These are phyloP conservation scores for Grigorovia transvaalensis DNA, from an alignment of 805 yeast genomes.

Conservation along the genomic window DNA sequence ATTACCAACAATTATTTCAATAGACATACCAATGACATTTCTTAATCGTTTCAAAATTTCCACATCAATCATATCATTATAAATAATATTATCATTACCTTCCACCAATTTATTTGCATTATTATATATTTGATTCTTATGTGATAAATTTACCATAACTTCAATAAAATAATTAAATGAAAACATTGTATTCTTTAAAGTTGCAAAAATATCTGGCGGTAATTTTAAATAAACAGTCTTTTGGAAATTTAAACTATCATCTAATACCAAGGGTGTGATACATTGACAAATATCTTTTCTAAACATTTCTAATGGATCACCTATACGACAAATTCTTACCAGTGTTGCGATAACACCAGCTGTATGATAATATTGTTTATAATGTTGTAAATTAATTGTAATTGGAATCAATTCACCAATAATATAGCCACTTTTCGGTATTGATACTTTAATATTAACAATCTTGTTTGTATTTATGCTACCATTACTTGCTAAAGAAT, in stretches of 20 bases:
- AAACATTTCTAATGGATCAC: conserved; percentile 47
- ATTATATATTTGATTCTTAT: conserved; percentile 35
- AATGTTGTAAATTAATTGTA: conserved; percentile 54
- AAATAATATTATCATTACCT: conserved; percentile 9
- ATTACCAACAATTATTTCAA: conserved; percentile 71
- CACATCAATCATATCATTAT: conserved; percentile 53
- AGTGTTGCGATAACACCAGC: conserved; percentile 71
- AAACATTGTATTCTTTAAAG: conserved; percentile 46
- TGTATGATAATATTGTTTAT: conserved; percentile 56
- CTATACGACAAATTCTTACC: conserved; percentile 65
- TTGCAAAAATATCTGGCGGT: conserved; percentile 81
- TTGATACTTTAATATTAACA: conserved; percentile 35
- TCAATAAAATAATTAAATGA: conserved; percentile 80
- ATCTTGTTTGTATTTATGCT: conserved; percentile 12
- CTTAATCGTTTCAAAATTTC: conserved; percentile 66
- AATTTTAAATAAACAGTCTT: conserved; percentile 55
- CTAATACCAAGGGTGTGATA: conserved; percentile 62
- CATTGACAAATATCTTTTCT: conserved; percentile 76
- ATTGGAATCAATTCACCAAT: conserved; percentile 76
- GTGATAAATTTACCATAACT: conserved; percentile 70
- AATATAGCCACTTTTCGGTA: conserved; percentile 58
- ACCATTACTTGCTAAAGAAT: not conserved
- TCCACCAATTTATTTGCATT: not conserved
- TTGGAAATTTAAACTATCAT: conserved; percentile 48
- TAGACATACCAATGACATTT: conserved; percentile 71